Percentiles rank a stretch among this genome's conserved stretches.
Conservation (phyloP, 2,329 filamentous ascomycete species). For the Neurospora sp. region DNA sequence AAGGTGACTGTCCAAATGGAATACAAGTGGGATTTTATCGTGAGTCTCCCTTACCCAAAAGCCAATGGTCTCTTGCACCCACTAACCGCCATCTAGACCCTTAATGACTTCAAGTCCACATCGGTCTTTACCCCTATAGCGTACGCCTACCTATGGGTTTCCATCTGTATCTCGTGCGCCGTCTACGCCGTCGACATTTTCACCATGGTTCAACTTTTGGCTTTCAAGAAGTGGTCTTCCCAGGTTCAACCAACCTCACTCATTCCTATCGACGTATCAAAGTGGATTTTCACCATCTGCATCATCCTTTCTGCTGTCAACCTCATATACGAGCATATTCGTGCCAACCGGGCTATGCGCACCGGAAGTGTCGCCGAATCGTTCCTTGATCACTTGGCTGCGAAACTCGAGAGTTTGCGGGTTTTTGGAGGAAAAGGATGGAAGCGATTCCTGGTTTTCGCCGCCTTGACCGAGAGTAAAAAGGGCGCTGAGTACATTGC, state of each 20-base stretch:
- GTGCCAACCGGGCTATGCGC: constrained; percentile 70
- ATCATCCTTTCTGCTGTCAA: constrained; percentile 87
- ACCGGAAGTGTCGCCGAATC: constrained; percentile 81
- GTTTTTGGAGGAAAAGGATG: constrained; percentile 66
- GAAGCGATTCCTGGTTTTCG: constrained; percentile 85
- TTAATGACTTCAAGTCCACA: constrained; percentile 70
- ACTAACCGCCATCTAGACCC: constrained; percentile 26
- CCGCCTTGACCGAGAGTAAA: constrained; percentile 80
- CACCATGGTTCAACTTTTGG: constrained; percentile 82
- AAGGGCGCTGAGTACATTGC: constrained; percentile 87
- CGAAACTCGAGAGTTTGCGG: constrained; percentile 74
- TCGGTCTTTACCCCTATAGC: constrained; percentile 70
- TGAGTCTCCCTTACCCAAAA: constrained; percentile 31
- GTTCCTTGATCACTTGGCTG: constrained; percentile 81
- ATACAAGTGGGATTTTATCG: constrained; percentile 92
- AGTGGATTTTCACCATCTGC: constrained; percentile 91
- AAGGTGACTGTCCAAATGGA: constrained; percentile 61
- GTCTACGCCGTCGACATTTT: constrained; percentile 90
- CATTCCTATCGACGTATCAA: constrained; percentile 69
- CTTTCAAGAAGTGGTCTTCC: constrained; percentile 78
- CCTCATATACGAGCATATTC: constrained; percentile 67
- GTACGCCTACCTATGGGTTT: constrained; percentile 77
- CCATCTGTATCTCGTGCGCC: constrained; percentile 65
- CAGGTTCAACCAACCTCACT: constrained; percentile 59
- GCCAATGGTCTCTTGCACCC: not conserved